Base-by-base conservation (phyloP, 805 yeast genomes). In the Candida railenensis region DNA sequence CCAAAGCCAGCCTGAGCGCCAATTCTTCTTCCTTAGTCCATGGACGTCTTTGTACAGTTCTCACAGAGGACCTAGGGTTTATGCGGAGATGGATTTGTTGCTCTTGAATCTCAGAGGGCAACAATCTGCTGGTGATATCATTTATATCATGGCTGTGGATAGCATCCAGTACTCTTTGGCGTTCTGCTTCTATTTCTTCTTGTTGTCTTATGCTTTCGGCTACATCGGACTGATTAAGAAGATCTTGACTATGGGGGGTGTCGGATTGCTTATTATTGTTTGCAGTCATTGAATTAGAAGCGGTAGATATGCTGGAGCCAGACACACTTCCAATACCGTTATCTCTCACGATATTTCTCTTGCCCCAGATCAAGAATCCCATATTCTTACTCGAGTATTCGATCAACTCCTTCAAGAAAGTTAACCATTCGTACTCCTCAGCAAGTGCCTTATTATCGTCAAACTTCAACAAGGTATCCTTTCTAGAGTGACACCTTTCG, bases 21-120 rank as follows among this genome's bases (percentile, higher is more conserved):
- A 78, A 81, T 59, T 94, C 98, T 63, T 94, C 99, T 33, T 84
- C 91, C 48, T 81, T 72, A 0, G 95, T 81, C 99, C 99, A 94
- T 3, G 86, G 79, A 43, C 94, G 69, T 50, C 96, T 61, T 38
- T 53, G 63, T 12, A 62, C 54, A 20, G 59, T 58, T 49, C 61
- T 63, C n/a, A 53, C 53, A 4, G 50, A 47, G 20, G 68, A 55
- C 12, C 56, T 48, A 2, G 70, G 69, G 46, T 64, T 65, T 18
- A 69, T 58, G 9, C 67, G 62, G n/a, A 71, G 58, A 47, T 69
- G 74, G 28, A 72, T 61, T 53, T 71, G 76, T 48, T 65, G 73
- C 44, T 73, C 75, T 46, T 62, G 66, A 40, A 73, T 72, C 46
- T 73, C 77, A 14, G 74, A 70, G 3, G 77, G 76, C 39, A 73